Percentiles rank a stretch among this genome's conserved stretches.
phyloP scores from a whole-genome alignment of 2,329 filamentous ascomycete species.

The Calonectria honghensis region DNA sequence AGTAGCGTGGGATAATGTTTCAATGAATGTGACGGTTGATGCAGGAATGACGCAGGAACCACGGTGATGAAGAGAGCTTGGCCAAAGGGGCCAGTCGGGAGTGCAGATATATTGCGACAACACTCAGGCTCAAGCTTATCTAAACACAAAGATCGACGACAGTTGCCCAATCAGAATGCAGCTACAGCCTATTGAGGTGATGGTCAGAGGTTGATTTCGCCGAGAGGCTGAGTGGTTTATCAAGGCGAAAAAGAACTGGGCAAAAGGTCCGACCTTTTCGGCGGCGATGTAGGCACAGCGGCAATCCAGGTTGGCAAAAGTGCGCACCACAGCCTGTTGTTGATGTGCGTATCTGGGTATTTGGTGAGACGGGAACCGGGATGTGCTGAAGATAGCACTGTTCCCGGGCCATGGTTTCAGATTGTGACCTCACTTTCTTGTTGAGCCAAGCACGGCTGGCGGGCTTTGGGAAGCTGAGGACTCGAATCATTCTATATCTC shows the following conservation, averaged over 20 bases:
- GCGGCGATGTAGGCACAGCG: background rate
- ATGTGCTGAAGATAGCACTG: background rate
- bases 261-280: background rate
- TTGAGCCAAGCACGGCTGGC: background rate
- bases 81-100: no score
- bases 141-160: background rate
- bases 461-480: background rate
- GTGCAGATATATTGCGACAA: background rate
- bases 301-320: background rate
- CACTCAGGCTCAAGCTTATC: background rate
- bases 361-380: background rate
- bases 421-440: background rate
- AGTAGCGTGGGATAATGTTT: background rate
- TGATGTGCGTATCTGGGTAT: background rate
- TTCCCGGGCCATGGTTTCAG: background rate
- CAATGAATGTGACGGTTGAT: background rate
- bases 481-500: background rate
- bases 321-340: background rate
- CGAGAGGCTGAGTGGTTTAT: background rate
- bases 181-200: background rate
- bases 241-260: background rate
- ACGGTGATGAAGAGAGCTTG: background rate
- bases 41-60: background rate
- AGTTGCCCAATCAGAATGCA: background rate
- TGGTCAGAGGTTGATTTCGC: background rate